Evolutionary conservation across 768 basidiomycete species (phyloP), one percentile per base, ranked within the genome.

Genomic region (Trichaptum fuscoviolaceum): DNA sequence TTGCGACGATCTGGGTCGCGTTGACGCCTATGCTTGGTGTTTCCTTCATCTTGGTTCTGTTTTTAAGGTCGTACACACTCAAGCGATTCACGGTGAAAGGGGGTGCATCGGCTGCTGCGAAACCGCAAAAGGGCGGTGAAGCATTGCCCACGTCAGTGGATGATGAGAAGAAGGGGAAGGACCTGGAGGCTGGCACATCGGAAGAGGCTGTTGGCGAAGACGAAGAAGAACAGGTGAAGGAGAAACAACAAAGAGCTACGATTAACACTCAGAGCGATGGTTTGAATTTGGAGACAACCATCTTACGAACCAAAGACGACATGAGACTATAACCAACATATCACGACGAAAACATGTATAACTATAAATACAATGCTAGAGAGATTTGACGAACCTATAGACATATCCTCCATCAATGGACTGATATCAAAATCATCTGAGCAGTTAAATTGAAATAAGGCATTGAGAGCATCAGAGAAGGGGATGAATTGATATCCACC

Each of bases 1-100:
- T 92, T 52, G 81, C 82, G 68, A 76, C 68, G 60, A 86, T 92
- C 25, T 92, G 90, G 89, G 68, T 89, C 24, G 85, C 87, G 9
- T 81, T 80, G 74, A 87, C 87, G 10, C 87, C 86, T 0, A 76
- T 91, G 27, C 63, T 84, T 7, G 86, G 84, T 15, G 77, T 79
- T 57, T 79, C 82, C 27, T 81, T 90, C 70, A 69, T 89, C 36
- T 67, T 80, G 88, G 86, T 83, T 20, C 69, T 89, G 30, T 83
- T 88, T 69, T 66, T 92, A 26, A 80, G 85, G 63, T 79, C 79
- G 27, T 91, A 92, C 74, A 81, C 86, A 34, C 76, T 91, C 25
- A 75, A 84, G 61, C 82, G 88, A 2, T 79, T 77, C 57, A 75
- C 82, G 30, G 79, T 86, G 20, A 79, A 75, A 25, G 77, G 76